A percentile compares a stretch with the other conserved stretches of the same genome.
phyloP scores from a whole-genome alignment of 1,139 yeast species.

The Pichia sp. region DNA sequence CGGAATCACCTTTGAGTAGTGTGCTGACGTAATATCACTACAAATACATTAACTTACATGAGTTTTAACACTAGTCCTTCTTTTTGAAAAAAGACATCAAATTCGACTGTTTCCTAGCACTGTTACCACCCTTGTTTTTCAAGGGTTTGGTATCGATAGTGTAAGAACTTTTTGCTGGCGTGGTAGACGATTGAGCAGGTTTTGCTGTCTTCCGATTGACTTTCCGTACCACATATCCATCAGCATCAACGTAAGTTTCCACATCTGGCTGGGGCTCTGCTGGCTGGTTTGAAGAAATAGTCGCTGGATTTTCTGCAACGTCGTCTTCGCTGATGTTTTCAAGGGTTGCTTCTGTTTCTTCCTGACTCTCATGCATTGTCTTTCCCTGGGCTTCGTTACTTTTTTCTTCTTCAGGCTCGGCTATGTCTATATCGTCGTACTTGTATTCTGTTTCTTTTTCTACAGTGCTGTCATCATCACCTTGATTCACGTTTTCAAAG shows the following conservation, averaged over 20 bases:
- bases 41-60: not conserved
- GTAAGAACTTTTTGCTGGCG: slow-evolving; percentile 5
- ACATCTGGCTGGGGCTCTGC: slow-evolving; percentile 9
- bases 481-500: slow-evolving; percentile 6
- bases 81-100: slow-evolving; percentile 32
- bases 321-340: not conserved
- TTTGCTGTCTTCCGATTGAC: slow-evolving; percentile 6
- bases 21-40: not conserved
- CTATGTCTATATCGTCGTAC: slow-evolving; percentile 15
- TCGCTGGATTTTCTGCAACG: not conserved
- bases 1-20: not conserved
- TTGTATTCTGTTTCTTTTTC: slow-evolving; percentile 6
- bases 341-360: not conserved
- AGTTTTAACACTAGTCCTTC: slow-evolving; percentile 13
- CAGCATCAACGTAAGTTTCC: slow-evolving; percentile 17
- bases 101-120: slow-evolving; percentile 28
- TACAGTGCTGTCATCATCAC: slow-evolving; percentile 1
- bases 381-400: not conserved
- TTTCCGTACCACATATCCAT: slow-evolving; percentile 16
- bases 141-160: slow-evolving; percentile 11
- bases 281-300: not conserved
- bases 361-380: not conserved
- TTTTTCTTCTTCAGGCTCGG: slow-evolving; percentile 6
- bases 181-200: not conserved
- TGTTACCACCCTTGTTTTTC: slow-evolving; percentile 7